Base-by-base conservation (phyloP, 2,329 filamentous ascomycete species). In the Sclerotiophoma versabilis region DNA sequence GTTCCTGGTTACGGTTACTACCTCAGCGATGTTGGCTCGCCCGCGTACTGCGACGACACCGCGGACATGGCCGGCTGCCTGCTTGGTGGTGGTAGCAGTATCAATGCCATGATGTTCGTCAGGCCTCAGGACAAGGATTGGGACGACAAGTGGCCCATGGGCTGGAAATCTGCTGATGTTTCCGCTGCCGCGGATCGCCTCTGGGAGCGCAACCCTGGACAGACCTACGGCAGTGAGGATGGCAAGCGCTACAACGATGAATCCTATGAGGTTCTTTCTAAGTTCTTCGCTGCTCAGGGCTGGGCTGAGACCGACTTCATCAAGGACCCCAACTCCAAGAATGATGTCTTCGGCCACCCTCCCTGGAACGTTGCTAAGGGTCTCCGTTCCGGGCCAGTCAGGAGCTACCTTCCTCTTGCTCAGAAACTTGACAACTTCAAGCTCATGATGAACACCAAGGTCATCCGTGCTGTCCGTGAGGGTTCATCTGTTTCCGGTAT, bases 161-260 rank as follows among this genome's bases (percentile, higher is more conserved):
- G 88, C 38, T 92, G 89, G 89, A 86, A 88, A 71, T 81, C 83
- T 37, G 68, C 76, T 11, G 87, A 91, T 63, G 82, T 91, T 68
- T 73, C 76, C 43, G 69, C 76, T 22, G 83, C 88, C 5, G 84
- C 86, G 8, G 75, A 82, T n/a, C 82, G 84, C 33, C 83, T 89
- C n/a, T 92, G 90, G 68, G 76, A 79, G 26, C 82, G 87, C n/a
- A 90, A 90, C 57, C 88, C 88, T 0, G 88, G 88, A 34, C 90
- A 87, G 0, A 84, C 82, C 27, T 76, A 79, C 43, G 87, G 89
- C 0, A 90, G 87, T 1, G 77, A 78, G 62, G 87, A 92, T 63
- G 85, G 84, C 36, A 76, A 84, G 61, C 79, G 83, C 29, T 90
- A 91, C 71, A 79, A 86, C 10, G 83, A 87, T 49, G 79, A 85